Percentiles rank a stretch among this genome's conserved stretches.
Evolutionary conservation across 371 early-diverging fungal species (phyloP).

Genomic region (Saksenaea vasiformis): DNA sequence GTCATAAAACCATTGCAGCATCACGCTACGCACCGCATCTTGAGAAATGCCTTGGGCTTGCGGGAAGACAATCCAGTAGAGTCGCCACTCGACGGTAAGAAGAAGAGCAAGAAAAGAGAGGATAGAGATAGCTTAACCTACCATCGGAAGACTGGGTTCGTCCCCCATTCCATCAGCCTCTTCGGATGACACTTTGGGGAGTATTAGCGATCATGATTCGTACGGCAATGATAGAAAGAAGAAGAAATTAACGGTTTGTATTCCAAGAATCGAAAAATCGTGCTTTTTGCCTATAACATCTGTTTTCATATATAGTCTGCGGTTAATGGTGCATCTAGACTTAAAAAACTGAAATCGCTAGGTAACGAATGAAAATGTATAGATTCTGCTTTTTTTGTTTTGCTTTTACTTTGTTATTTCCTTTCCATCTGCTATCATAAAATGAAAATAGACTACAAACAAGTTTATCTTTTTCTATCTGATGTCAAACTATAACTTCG

Average conservation of each 20-base stretch:
- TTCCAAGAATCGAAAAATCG: background rate
- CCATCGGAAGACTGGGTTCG: slow-evolving; percentile 6
- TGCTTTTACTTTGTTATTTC: background rate
- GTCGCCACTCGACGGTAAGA: slow-evolving; percentile 62
- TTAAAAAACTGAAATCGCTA: slow-evolving; percentile 31
- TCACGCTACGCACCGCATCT: slow-evolving; percentile 85
- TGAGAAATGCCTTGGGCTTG: slow-evolving; percentile 87
- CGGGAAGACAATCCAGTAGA: slow-evolving; percentile 70
- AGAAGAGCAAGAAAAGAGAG: background rate
- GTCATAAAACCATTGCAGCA: slow-evolving; percentile 76
- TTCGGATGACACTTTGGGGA: slow-evolving; percentile 25
- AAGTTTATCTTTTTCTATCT: slow-evolving; percentile 1
- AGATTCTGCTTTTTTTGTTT: background rate
- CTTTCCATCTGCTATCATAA: background rate
- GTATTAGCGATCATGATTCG: slow-evolving; percentile 8
- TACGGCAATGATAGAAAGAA: slow-evolving; percentile 11
- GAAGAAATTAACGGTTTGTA: slow-evolving; percentile 1
- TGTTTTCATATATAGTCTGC: slow-evolving; percentile 10
- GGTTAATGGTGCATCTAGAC: slow-evolving; percentile 27
- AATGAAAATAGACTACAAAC: background rate
- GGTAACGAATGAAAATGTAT: slow-evolving; percentile 11
- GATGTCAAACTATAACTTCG: background rate
- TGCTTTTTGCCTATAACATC: background rate
- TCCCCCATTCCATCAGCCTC: slow-evolving; percentile 22
- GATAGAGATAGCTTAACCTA: background rate